Percentiles rank a stretch among this genome's conserved stretches.
phyloP scores from a whole-genome alignment of 768 basidiomycete genomes.

The Cytidiella melzeri region DNA sequence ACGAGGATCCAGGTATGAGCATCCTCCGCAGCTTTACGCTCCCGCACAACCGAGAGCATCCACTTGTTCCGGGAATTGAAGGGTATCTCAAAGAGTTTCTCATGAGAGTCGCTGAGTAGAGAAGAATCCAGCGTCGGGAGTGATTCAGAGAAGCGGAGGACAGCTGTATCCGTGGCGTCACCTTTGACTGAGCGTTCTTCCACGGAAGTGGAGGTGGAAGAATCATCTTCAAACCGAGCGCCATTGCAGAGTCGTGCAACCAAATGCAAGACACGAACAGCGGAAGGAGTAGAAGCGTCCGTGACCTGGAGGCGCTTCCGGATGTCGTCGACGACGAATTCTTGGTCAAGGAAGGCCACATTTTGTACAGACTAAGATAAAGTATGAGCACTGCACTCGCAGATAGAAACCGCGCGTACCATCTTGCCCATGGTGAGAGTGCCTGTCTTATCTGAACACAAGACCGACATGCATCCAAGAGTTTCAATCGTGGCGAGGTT shows the following conservation, averaged over 20 bases:
- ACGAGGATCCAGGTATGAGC: constrained; percentile 37
- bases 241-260: constrained; percentile 54
- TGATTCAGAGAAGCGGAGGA: constrained; percentile 43
- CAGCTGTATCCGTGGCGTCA: constrained; percentile 53
- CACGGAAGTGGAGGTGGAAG: constrained; percentile 20
- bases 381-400: background rate
- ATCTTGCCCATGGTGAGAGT: constrained; percentile 51
- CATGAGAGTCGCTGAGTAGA: constrained; percentile 8
- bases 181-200: constrained; percentile 36
- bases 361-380: constrained; percentile 33
- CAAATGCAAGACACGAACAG: constrained; percentile 28
- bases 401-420: constrained; percentile 21
- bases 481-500: constrained; percentile 63
- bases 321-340: constrained; percentile 19
- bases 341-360: constrained; percentile 31
- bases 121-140: constrained; percentile 9
- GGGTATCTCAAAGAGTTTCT: constrained; percentile 25
- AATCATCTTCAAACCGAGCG: constrained; percentile 39
- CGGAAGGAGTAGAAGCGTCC: constrained; percentile 13
- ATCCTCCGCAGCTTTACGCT: constrained; percentile 13
- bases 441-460: constrained; percentile 55
- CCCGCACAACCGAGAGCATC: constrained; percentile 42
- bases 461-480: constrained; percentile 52
- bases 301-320: constrained; percentile 7
- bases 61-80: constrained; percentile 47